phyloP scores from a whole-genome alignment of 805 yeast genomes.

The Kurtzmaniella cleridarum region DNA sequence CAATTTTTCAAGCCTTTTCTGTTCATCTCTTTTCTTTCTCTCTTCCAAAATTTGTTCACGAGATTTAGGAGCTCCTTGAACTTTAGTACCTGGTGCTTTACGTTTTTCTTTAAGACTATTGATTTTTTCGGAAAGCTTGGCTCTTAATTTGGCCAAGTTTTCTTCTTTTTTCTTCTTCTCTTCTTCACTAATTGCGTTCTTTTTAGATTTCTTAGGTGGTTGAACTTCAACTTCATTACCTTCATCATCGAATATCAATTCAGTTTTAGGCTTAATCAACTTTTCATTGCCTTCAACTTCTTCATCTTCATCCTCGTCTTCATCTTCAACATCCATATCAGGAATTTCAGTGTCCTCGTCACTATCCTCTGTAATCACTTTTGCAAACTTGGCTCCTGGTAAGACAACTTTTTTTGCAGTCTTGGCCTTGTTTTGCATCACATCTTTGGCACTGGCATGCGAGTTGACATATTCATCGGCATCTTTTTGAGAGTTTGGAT shows the following conservation, averaged over 20 bases:
- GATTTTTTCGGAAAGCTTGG: constrained; percentile 74
- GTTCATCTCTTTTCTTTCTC: constrained; percentile 46
- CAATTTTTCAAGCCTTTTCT: constrained; percentile 39
- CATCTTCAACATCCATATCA: constrained; percentile 8
- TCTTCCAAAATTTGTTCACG: constrained; percentile 75
- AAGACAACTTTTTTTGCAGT: constrained; percentile 47
- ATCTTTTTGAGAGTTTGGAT: constrained; percentile 50
- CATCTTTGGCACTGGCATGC: constrained; percentile 55
- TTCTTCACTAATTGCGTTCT: constrained; percentile 35
- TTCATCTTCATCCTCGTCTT: constrained; percentile 10
- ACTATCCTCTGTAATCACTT: constrained; percentile 8
- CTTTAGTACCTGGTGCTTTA: constrained; percentile 85
- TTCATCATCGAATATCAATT: constrained; percentile 65
- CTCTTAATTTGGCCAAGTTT: constrained; percentile 63
- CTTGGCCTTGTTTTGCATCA: constrained; percentile 48
- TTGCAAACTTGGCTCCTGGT: constrained; percentile 30
- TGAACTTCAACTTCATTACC: constrained; percentile 19
- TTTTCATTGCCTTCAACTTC: constrained; percentile 10
- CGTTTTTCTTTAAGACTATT: constrained; percentile 67
- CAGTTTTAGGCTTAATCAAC: constrained; percentile 11
- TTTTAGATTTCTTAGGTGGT: constrained; percentile 10
- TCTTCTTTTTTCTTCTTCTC: constrained; percentile 46
- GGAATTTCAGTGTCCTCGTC: constrained; percentile 10
- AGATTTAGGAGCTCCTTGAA: constrained; percentile 75
- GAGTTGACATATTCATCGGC: constrained; percentile 37